Evolutionary conservation across 208 protist species (phyloP).

Genomic region (Borovskyia barvae): DNA sequence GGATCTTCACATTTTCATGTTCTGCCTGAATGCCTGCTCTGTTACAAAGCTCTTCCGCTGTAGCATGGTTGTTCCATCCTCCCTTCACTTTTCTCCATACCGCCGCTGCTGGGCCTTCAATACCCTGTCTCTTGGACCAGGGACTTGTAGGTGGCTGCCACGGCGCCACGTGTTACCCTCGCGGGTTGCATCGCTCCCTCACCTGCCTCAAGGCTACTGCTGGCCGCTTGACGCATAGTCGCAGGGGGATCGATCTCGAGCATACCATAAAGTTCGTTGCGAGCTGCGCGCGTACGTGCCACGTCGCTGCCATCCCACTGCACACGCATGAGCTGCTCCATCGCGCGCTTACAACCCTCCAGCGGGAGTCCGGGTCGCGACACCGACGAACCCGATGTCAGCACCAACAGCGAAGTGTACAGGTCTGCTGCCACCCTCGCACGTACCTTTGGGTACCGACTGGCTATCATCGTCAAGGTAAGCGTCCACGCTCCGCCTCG

Average conservation of each 20-base stretch:
- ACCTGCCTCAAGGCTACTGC: constrained; percentile 10
- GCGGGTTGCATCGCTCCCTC: constrained; percentile 3
- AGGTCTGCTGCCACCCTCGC: constrained; percentile 78
- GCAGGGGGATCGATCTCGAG: constrained; percentile 50
- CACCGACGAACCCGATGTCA: constrained; percentile 39
- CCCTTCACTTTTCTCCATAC: no score
- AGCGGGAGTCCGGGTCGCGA: constrained; percentile 1
- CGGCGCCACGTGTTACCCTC: constrained; percentile 18
- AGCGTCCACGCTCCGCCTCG: constrained; percentile 60
- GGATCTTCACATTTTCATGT: no score
- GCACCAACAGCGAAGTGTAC: constrained; percentile 83
- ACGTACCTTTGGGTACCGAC: constrained; percentile 91
- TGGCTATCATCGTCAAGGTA: constrained; percentile 86
- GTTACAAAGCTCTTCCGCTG: no score
- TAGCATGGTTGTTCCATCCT: no score
- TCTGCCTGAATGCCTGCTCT: no score
- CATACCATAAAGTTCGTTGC: constrained; percentile 80
- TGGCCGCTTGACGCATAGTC: neutral
- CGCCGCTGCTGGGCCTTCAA: constrained; percentile 26
- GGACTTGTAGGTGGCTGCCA: constrained; percentile 70
- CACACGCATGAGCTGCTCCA: constrained; percentile 53
- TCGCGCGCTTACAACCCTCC: constrained; percentile 41
- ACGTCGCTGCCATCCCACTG: constrained; percentile 85
- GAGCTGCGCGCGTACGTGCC: constrained; percentile 44
- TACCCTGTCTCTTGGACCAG: constrained; percentile 86